Base-by-base conservation (phyloP, 1,139 yeast genomes). In the Taphrina betulina region DNA sequence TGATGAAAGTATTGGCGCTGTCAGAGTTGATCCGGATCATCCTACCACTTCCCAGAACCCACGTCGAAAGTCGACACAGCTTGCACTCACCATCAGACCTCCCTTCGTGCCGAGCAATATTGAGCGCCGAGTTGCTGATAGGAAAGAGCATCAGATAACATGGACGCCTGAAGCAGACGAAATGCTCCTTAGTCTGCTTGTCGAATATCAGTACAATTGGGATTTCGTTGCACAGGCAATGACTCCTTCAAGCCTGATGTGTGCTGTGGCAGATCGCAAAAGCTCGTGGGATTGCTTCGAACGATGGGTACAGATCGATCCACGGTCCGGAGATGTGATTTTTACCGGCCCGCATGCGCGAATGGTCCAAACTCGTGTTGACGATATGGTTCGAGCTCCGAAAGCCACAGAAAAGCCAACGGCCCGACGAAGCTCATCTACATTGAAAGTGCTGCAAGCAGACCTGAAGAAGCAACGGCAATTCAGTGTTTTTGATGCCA, bases 251-350 rank as follows among this genome's bases (percentile, higher is more conserved):
- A 54, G 80, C 89, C 1, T 79, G 86, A 0, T 75, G 76, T 80
- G 82, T 40, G 85, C 97, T 0, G 89, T 86, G 63, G 87, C 89
- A 58, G 97, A 92, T 69, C 78, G 97, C 64, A 78, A 98, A 66
- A 92, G 97, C 0, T 95, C 98, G 0, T 92, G 98, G 98, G 97
- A 90, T 68, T 92, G 97, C 68, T 92, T 92, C 73, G 98, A 92
- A 69, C 75, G 98, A 61, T 92, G 94, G 74, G 85, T 89, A 60
- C 98, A 92, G 70, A 75, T 94, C 61, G 89, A 88, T 65, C 96
- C 92, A 58, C 82, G 42, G 17, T 55, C 61, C 19, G 37, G 29
- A 5, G 51, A 46, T 33, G 61, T 43, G 22, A 29, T 42, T 65
- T 80, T 92, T 81, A 83, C 87, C 64, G 98, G 98, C 0, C 79